Percentiles rank a stretch among this genome's conserved stretches.
Conservation (phyloP, 2,329 filamentous ascomycete species). For the Teratosphaeria viscida region DNA sequence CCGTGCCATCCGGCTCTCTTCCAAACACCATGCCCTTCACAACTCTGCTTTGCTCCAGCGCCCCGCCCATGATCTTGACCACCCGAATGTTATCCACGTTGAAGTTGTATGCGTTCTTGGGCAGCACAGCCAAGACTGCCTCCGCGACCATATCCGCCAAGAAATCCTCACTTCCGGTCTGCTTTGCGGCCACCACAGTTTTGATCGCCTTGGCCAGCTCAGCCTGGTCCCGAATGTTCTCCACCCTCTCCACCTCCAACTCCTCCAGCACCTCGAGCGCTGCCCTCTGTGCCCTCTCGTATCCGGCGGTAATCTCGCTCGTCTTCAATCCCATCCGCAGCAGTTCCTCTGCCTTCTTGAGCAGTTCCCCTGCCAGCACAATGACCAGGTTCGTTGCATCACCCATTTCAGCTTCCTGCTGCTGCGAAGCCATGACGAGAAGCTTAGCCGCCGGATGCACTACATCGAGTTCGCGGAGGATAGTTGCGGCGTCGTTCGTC, state of each 20-base stretch:
- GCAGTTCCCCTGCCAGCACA: slow-evolving; percentile 82
- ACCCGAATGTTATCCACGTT: slow-evolving; percentile 98
- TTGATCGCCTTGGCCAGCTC: slow-evolving; percentile 92
- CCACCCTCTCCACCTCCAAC: slow-evolving; percentile 80
- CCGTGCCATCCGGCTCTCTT: slow-evolving; percentile 75
- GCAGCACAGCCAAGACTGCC: slow-evolving; percentile 72
- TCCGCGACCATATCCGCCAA: slow-evolving; percentile 81
- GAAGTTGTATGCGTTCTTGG: slow-evolving; percentile 92
- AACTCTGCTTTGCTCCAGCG: slow-evolving; percentile 84
- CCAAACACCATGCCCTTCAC: slow-evolving; percentile 98
- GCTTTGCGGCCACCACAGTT: slow-evolving; percentile 93
- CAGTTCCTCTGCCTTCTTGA: slow-evolving; percentile 95
- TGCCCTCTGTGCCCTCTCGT: slow-evolving; percentile 87
- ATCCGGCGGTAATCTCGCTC: slow-evolving; percentile 92
- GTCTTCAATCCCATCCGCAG: slow-evolving; percentile 95
- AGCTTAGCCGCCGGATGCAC: slow-evolving; percentile 97
- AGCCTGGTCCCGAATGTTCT: slow-evolving; percentile 66
- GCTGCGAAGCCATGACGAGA: slow-evolving; percentile 95
- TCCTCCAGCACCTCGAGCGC: slow-evolving; percentile 72
- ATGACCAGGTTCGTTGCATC: slow-evolving; percentile 98
- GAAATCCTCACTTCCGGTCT: slow-evolving; percentile 84
- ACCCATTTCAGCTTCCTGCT: slow-evolving; percentile 98
- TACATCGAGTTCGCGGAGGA: slow-evolving; percentile 92
- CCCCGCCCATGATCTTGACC: slow-evolving; percentile 99
- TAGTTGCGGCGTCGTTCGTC: slow-evolving; percentile 94